Evolutionary conservation across 2,329 filamentous ascomycete species (phyloP).

Genomic region (Colletotrichum sp.): DNA sequence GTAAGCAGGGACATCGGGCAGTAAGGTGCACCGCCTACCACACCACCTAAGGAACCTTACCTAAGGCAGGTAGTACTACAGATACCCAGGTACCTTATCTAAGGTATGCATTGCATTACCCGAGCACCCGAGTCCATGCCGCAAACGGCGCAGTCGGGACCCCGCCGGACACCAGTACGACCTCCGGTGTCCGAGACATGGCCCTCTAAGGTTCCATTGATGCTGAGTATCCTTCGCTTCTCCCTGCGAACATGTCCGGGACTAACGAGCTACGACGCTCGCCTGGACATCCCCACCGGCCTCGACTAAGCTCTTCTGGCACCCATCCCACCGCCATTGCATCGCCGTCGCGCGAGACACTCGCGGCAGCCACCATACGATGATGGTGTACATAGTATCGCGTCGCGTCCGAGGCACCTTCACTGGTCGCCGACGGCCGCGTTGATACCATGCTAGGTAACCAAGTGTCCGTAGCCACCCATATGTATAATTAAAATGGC

Average conservation of each 20-base stretch:
- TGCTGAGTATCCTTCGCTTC: not conserved
- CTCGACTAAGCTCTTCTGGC: not conserved
- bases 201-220: not conserved
- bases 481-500: not conserved
- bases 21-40: too few relatives aligned
- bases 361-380: not conserved
- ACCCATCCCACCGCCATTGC: not conserved
- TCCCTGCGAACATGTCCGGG: not conserved
- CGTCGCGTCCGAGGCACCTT: not conserved
- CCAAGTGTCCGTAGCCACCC: not conserved
- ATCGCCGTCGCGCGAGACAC: not conserved
- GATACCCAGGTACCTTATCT: too few relatives aligned
- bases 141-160: not conserved
- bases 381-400: not conserved
- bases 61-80: too few relatives aligned
- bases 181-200: conserved; percentile 7
- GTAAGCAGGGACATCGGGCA: not conserved
- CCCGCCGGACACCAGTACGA: conserved; percentile 1
- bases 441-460: not conserved
- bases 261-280: not conserved
- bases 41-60: too few relatives aligned
- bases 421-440: not conserved
- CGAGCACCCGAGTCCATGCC: conserved; percentile 5
- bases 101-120: not conserved
- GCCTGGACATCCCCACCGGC: conserved; percentile 22